Conservation (phyloP, 129 eudicot species). For the Glebionis coronaria region DNA sequence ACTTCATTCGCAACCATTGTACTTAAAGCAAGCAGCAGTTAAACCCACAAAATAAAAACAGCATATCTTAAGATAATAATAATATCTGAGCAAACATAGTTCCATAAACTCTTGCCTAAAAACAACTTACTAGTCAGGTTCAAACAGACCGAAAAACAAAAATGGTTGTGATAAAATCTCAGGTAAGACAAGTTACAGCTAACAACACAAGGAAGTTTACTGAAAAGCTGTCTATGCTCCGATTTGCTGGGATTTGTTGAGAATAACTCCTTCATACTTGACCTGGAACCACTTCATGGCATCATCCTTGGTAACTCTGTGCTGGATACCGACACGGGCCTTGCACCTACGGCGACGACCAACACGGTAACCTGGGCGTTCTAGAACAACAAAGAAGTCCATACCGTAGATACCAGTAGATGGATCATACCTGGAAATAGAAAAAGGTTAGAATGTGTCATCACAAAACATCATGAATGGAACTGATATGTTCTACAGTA, state of each 20-base stretch:
- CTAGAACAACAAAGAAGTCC: conserved; percentile 50
- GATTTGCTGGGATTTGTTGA: conserved; percentile 52
- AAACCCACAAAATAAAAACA: conserved; percentile 8
- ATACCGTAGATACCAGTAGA: conserved; percentile 48
- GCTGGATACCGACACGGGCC: conserved; percentile 51
- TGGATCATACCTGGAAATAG: conserved; percentile 35
- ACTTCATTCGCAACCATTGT: no score
- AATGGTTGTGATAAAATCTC: conserved; percentile 11
- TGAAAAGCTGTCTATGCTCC: conserved; percentile 22
- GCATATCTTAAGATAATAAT: not conserved
- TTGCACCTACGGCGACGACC: conserved; percentile 52
- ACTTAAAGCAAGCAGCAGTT: no score
- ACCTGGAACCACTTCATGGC: conserved; percentile 51
- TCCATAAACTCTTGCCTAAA: conserved; percentile 13
- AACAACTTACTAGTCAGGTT: conserved; percentile 11
- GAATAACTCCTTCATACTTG: conserved; percentile 48
- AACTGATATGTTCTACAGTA: no score
- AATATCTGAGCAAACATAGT: conserved; percentile 17
- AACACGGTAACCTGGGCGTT: conserved; percentile 51
- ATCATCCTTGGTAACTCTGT: conserved; percentile 43
- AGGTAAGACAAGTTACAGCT: not conserved
- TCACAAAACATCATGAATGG: no score
- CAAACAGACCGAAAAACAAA: conserved; percentile 16
- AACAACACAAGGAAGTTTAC: not conserved
- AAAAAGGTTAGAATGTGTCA: not conserved